Percentiles rank a stretch among this genome's conserved stretches.
These are phyloP conservation scores for Plasmopara viticola DNA, from an alignment of 352 stramenopile genomes.

Conservation along the genomic window DNA sequence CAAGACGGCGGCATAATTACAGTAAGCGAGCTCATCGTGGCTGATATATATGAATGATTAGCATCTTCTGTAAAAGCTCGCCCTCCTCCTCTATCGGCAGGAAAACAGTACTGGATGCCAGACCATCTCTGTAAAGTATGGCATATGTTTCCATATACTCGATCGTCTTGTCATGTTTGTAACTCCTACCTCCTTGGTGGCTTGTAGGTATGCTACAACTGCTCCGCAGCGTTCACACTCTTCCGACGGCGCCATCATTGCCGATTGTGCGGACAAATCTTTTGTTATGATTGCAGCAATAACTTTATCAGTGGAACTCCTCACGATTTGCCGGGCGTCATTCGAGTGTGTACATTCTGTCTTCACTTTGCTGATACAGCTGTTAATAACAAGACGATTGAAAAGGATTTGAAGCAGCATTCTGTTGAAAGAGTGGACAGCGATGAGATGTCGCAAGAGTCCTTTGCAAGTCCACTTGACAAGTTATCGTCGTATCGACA, in stretches of 20 bases:
- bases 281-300: constrained; percentile 79
- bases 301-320: constrained; percentile 58
- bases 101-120: constrained; percentile 81
- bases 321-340: constrained; percentile 43
- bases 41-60: constrained; percentile 3
- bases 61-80: constrained; percentile 25
- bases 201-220: constrained; percentile 76
- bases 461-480: constrained; percentile 21
- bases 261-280: constrained; percentile 79
- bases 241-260: constrained; percentile 83
- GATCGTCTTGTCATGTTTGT: not conserved
- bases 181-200: not conserved
- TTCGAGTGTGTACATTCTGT: constrained; percentile 81
- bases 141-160: not conserved
- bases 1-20: not conserved
- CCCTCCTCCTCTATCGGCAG: constrained; percentile 33
- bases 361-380: constrained; percentile 39
- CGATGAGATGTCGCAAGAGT: constrained; percentile 14
- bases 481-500: constrained; percentile 12
- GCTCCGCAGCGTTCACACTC: constrained; percentile 68
- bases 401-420: constrained; percentile 13
- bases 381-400: constrained; percentile 23
- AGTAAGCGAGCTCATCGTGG: not conserved
- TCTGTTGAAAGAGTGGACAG: constrained; percentile 21
- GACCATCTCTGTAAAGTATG: constrained; percentile 77